These are phyloP conservation scores for Leptomonas pyrrhocoris DNA, from an alignment of 208 protist genomes.

Conservation along the genomic window DNA sequence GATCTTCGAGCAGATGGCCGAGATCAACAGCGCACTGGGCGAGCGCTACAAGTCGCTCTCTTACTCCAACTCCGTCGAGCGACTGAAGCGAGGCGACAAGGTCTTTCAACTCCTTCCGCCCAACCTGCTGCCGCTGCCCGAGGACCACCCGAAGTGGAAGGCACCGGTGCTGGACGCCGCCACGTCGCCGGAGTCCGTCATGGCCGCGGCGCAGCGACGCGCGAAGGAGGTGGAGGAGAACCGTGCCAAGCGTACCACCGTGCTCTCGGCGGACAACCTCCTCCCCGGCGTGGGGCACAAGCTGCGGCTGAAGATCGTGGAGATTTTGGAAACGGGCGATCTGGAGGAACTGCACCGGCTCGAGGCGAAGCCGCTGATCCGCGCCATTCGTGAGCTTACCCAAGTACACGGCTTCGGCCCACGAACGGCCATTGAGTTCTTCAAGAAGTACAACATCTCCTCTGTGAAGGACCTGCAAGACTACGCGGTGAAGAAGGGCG, in stretches of 20 bases:
- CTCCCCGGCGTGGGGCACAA: slow-evolving; percentile 69
- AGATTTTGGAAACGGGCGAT: slow-evolving; percentile 82
- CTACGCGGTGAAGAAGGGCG: slow-evolving; percentile 42
- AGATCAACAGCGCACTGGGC: slow-evolving; percentile 79
- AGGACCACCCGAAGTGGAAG: slow-evolving; percentile 36
- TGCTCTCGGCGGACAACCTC: slow-evolving; percentile 33
- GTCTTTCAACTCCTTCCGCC: slow-evolving; percentile 75
- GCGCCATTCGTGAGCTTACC: slow-evolving; percentile 78
- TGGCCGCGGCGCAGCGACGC: slow-evolving; percentile 4
- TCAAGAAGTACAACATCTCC: slow-evolving; percentile 71
- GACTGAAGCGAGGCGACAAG: slow-evolving; percentile 63
- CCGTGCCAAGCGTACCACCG: slow-evolving; percentile 43
- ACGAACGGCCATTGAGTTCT: slow-evolving; percentile 73
- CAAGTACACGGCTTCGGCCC: slow-evolving; percentile 90
- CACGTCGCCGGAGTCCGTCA: slow-evolving; percentile 5
- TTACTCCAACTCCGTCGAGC: slow-evolving; percentile 63
- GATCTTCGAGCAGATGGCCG: slow-evolving; percentile 78
- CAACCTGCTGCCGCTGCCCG: slow-evolving; percentile 62
- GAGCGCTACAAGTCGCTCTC: slow-evolving; percentile 83
- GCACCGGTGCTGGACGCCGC: slow-evolving; percentile 3
- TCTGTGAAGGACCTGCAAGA: slow-evolving; percentile 68
- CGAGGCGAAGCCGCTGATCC: slow-evolving; percentile 75
- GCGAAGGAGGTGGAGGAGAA: slow-evolving; percentile 37
- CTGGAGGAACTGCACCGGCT: slow-evolving; percentile 70
- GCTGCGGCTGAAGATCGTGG: slow-evolving; percentile 73